Conservation (phyloP, 495 filamentous ascomycete genomes). For the Annulohypoxylon nitens region DNA sequence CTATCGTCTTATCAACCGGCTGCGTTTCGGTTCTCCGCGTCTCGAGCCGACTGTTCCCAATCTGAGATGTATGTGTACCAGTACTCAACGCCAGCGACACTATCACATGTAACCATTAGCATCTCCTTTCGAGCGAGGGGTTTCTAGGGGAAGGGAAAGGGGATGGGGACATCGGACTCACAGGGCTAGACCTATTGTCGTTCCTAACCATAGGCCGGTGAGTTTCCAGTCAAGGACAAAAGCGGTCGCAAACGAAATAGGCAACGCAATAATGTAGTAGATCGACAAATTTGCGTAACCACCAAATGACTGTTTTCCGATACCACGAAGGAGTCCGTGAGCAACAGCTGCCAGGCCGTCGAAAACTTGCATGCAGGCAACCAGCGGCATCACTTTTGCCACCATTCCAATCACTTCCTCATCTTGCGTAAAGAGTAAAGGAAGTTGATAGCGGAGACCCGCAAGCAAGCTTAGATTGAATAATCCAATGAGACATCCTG, state of each 20-base stretch:
- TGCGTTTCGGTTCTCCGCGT: constrained; percentile 76
- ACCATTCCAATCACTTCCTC: constrained; percentile 81
- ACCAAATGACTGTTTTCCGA: constrained; percentile 87
- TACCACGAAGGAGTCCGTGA: constrained; percentile 85
- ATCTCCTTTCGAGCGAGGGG: not conserved
- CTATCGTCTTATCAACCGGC: constrained; percentile 57
- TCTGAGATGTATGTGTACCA: constrained; percentile 74
- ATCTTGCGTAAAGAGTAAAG: constrained; percentile 83
- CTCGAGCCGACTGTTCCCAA: constrained; percentile 81
- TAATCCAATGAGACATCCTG: constrained; percentile 75
- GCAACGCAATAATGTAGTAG: constrained; percentile 89
- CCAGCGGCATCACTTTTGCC: constrained; percentile 78
- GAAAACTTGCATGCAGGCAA: constrained; percentile 88
- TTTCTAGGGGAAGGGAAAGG: not conserved
- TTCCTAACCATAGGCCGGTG: constrained; percentile 84
- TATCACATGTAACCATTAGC: constrained; percentile 47
- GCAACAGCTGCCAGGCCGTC: constrained; percentile 82
- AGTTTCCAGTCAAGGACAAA: constrained; percentile 81
- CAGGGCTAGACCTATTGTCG: constrained; percentile 75
- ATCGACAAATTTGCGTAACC: constrained; percentile 86
- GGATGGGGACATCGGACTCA: constrained; percentile 46
- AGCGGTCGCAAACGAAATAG: constrained; percentile 80
- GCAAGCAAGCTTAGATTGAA: constrained; percentile 80
- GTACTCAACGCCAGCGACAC: constrained; percentile 74
- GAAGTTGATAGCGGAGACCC: constrained; percentile 74